Base-by-base conservation (phyloP, 495 filamentous ascomycete species). In the Penicillium alfredii region DNA sequence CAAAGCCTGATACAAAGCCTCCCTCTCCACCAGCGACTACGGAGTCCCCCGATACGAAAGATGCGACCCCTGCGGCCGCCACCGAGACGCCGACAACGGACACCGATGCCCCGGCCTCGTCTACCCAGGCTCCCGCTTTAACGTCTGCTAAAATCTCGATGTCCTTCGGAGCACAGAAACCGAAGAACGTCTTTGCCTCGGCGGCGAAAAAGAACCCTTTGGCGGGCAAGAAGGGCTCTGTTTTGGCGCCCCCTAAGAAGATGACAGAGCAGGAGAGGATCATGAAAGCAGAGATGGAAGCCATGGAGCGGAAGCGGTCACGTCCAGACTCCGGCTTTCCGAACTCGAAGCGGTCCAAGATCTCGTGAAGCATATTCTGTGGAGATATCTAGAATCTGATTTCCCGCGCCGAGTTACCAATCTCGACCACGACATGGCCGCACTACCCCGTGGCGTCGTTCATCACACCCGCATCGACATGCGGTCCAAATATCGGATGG, bases 221-320 rank as follows among this genome's bases (percentile, higher is more conserved):
- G 15, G 69, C 69, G 3, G 64, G 70, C 8, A 84, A 83, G 64
- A 84, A 84, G 54, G 62, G 71, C 0, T 56, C 66, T 18, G 66
- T 72, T 9, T 69, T 78, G 33, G 72, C 68, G 27, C 73, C 76
- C 2, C 85, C 84, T 43, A 86, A 84, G 66, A 76, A 75, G 21
- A 87, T 92, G 74, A 85, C 81, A 43, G 84, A 92, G 57, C 83
- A 82, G n/a, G 87, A 93, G 44, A 70, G 87, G 38, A 92, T 92
- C 40, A 94, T 94, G 87, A 84, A 81, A 56, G 81, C 85, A 42
- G 87, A 90, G 44, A 69, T 72, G 63, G 66, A 89, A 49, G 57
- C 62, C 47, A 71, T 84, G 52, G 81, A 90, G 48, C 68, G 73
- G 22, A 90, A 89, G 56, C 71, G 80, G 7, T 48, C 56, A 24